These are phyloP conservation scores for Graphilbum sp. DNA, from an alignment of 2,329 filamentous ascomycete species.

Conservation along the genomic window DNA sequence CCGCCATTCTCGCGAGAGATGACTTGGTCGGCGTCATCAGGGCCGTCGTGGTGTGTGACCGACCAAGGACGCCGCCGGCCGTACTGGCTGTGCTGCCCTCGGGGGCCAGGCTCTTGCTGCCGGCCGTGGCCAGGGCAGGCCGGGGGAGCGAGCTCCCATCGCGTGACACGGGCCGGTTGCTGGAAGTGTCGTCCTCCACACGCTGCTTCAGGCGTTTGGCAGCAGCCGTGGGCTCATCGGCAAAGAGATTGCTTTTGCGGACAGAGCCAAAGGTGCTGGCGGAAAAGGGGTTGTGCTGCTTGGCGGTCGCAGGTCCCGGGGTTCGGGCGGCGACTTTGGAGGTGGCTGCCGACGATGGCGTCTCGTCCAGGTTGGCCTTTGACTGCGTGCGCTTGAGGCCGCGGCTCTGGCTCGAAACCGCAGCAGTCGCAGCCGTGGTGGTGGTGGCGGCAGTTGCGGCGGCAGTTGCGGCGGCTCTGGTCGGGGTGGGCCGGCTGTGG, in stretches of 20 bases:
- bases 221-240: constrained; percentile 22
- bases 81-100: constrained; percentile 5
- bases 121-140: background rate
- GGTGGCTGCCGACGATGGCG: constrained; percentile 14
- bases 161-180: constrained; percentile 41
- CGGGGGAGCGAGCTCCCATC: constrained; percentile 32
- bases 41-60: constrained; percentile 33
- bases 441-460: background rate
- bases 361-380: constrained; percentile 46
- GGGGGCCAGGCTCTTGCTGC: background rate
- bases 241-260: constrained; percentile 10
- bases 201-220: constrained; percentile 58
- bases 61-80: constrained; percentile 15
- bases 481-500: constrained; percentile 34
- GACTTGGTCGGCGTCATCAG: constrained; percentile 68
- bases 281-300: too few relatives aligned
- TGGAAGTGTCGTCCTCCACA: constrained; percentile 52
- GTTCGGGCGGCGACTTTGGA: too few relatives aligned
- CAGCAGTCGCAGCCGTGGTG: constrained; percentile 1
- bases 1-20: constrained; percentile 46
- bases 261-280: too few relatives aligned
- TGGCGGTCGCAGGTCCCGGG: too few relatives aligned
- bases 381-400: constrained; percentile 20
- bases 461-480: constrained; percentile 12
- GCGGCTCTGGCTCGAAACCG: background rate